Conservation (phyloP, 495 filamentous ascomycete species). For the Aspergillus leporis region DNA sequence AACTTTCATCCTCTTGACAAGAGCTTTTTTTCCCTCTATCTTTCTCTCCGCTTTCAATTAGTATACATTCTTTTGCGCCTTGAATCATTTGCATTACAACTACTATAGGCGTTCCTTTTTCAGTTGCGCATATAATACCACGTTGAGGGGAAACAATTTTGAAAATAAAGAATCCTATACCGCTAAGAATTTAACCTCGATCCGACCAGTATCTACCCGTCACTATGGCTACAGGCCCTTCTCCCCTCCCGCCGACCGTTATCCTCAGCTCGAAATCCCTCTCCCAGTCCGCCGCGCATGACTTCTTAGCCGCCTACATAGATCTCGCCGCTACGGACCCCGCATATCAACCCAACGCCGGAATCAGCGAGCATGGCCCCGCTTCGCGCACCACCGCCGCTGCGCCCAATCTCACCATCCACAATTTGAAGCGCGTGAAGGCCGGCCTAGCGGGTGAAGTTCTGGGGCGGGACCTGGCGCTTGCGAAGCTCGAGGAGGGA, state of each 20-base stretch:
- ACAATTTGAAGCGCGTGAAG: conserved; percentile 66
- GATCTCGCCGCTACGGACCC: conserved; percentile 51
- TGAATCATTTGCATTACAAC: not conserved
- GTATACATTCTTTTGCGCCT: not conserved
- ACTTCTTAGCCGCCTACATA: conserved; percentile 60
- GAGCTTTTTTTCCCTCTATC: conserved; percentile 18
- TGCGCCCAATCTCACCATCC: conserved; percentile 57
- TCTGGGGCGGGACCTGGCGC: conserved; percentile 48
- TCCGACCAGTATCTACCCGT: conserved; percentile 3
- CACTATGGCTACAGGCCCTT: conserved; percentile 45
- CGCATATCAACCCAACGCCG: conserved; percentile 66
- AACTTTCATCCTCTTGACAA: conserved; percentile 20
- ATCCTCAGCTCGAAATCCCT: conserved; percentile 47
- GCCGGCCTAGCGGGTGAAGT: conserved; percentile 62
- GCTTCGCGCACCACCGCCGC: conserved; percentile 53
- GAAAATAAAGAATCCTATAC: conserved; percentile 3
- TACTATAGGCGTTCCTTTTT: not conserved
- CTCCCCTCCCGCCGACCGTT: conserved; percentile 47
- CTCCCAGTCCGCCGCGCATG: conserved; percentile 52
- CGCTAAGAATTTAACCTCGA: not conserved
- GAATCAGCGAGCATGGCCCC: conserved; percentile 61
- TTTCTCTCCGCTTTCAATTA: conserved; percentile 4
- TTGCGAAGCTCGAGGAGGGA: conserved; percentile 39
- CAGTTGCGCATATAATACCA: not conserved
- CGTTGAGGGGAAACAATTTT: not conserved